phyloP scores from a whole-genome alignment of 2,329 filamentous ascomycete genomes.

The Trichoderma koningiopsis region DNA sequence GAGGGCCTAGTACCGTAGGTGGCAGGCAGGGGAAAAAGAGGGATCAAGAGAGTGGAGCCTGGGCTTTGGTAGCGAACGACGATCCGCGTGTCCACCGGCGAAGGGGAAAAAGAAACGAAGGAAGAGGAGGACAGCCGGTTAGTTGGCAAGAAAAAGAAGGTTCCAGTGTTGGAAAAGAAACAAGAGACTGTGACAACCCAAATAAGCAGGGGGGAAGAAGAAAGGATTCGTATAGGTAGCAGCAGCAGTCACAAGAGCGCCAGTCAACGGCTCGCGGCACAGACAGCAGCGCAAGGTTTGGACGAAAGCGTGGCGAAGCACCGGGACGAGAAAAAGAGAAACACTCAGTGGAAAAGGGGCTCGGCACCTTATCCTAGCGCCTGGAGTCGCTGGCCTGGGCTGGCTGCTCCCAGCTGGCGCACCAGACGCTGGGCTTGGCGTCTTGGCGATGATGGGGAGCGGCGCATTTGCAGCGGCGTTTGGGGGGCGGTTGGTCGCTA shows the following conservation, averaged over 20 bases:
- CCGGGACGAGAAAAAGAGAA: not conserved
- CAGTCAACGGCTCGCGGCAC: not conserved
- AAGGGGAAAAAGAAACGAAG: not conserved
- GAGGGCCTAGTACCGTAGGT: too few species aligned
- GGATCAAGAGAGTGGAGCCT: constrained; percentile 17
- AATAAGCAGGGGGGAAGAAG: not conserved
- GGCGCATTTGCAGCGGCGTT: not conserved
- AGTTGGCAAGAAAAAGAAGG: not conserved
- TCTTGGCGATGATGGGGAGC: constrained; percentile 12
- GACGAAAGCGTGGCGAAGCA: constrained; percentile 13
- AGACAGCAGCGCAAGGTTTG: not conserved
- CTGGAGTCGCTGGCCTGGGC: not conserved
- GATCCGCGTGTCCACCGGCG: constrained; percentile 16
- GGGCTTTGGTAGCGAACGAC: constrained; percentile 6
- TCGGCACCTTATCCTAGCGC: not conserved
- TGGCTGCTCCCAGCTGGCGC: constrained; percentile 5
- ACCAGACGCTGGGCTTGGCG: not conserved
- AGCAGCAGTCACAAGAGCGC: not conserved
- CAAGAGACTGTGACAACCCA: not conserved
- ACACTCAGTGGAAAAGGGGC: not conserved
- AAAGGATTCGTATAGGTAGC: not conserved
- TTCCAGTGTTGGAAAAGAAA: too few species aligned
- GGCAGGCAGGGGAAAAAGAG: not conserved
- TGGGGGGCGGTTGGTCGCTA: not conserved
- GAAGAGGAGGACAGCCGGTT: not conserved